Base-by-base conservation (phyloP, 1,284 basidiomycete genomes). In the Neonothopanus nambi region DNA sequence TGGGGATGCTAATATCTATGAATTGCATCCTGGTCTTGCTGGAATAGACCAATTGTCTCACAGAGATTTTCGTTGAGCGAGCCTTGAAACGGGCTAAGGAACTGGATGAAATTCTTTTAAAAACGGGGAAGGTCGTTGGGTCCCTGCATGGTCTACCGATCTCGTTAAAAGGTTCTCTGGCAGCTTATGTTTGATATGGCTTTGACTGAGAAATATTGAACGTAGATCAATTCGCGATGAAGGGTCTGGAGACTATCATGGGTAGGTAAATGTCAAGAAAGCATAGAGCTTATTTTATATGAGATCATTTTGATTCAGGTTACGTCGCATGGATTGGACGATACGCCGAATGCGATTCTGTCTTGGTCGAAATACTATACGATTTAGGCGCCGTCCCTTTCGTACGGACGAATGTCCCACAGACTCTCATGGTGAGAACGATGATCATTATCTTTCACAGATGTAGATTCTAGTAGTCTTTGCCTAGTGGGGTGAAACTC, bases 321-420 rank as follows among this genome's bases (percentile, higher is more conserved):
- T 91, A 90, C 62, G 82, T 80, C 20, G 80, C 83, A 15, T 85
- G 85, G 77, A 76, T 87, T 26, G 84, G 81, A 2, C 70, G 79
- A 49, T 73, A 75, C 44, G 75, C 81, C 1, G 71, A 80, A 9
- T 71, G 73, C 36, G 78, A 89, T 56, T 73, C 79, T 1, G 76
- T 79, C 3, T 70, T 89, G 0, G 81, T 84, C 17, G 78, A 87
- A 54, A 73, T 85, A 23, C 68, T 88, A 21, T 71, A 80, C 52
- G 74, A 77, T 28, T 78, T 73, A 3, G 88, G 89, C 1, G 87
- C 86, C 0, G 77, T 89, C 6, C 81, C 80, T 2, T 90, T 84
- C 56, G 84, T 87, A 15, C 78, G 82, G 48, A 89, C 86, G 1
- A 89, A 90, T 55, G 74, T 88, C 13, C 86, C 87, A 0, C 87